A percentile compares a stretch with the other conserved stretches of the same genome.
Conservation (phyloP, 805 yeast genomes). For the Candida michaelii region DNA sequence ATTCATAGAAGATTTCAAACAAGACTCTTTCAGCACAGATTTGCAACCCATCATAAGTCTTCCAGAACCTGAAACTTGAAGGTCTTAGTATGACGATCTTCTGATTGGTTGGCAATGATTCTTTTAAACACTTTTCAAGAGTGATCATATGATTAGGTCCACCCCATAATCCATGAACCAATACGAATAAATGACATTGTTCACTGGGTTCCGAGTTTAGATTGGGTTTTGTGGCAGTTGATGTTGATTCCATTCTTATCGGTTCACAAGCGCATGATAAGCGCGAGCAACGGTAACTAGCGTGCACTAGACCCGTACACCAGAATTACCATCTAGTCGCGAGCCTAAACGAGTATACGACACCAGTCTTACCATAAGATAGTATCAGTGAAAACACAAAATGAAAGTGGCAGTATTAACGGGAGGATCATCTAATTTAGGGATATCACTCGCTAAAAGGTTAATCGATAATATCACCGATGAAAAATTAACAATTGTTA, state of each 20-base stretch:
- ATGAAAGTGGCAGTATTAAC: conserved; percentile 37
- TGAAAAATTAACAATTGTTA: conserved; percentile 67
- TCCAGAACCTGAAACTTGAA: conserved; percentile 43
- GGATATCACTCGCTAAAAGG: conserved; percentile 81
- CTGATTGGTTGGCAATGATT: conserved; percentile 24
- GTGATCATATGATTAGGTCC: conserved; percentile 42
- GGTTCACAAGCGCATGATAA: not conserved
- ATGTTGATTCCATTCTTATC: not conserved
- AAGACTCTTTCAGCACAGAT: conserved; percentile 35
- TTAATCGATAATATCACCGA: conserved; percentile 56
- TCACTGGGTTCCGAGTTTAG: too few species aligned
- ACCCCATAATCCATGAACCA: conserved; percentile 47
- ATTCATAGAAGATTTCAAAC: conserved; percentile 39
- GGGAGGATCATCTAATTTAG: conserved; percentile 63
- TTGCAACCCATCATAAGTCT: conserved; percentile 43
- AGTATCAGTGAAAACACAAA: too few species aligned
- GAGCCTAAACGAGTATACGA: not conserved
- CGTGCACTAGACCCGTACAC: too few species aligned
- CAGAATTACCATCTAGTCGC: not conserved
- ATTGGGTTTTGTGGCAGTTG: conserved; percentile 3
- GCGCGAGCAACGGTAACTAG: too few species aligned
- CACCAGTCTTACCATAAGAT: too few species aligned
- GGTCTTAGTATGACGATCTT: conserved; percentile 37
- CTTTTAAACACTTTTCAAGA: conserved; percentile 31
- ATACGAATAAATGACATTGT: conserved; percentile 36